A percentile compares a stretch with the other conserved stretches of the same genome.
Evolutionary conservation across 495 filamentous ascomycete genomes (phyloP).

Genomic region (Penicillium daleae): DNA sequence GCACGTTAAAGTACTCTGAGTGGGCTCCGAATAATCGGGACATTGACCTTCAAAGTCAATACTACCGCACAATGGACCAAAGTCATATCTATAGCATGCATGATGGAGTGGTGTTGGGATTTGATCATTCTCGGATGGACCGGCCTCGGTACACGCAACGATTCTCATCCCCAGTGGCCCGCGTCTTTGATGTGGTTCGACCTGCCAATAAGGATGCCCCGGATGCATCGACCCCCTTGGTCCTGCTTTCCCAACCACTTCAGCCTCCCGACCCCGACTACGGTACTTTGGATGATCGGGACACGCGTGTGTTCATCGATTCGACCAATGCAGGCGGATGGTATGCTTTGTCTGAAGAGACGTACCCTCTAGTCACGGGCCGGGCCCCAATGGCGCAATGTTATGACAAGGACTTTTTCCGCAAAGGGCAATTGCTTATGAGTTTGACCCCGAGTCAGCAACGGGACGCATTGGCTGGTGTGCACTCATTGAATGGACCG

Average conservation of each 20-base stretch:
- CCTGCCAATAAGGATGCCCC: slow-evolving; percentile 60
- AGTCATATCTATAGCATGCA: slow-evolving; percentile 87
- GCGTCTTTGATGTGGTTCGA: slow-evolving; percentile 88
- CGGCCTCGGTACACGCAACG: slow-evolving; percentile 65
- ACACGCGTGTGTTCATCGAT: slow-evolving; percentile 80
- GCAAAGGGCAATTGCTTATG: slow-evolving; percentile 44
- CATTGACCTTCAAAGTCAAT: slow-evolving; percentile 82
- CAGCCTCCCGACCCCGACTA: slow-evolving; percentile 65
- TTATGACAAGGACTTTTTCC: slow-evolving; percentile 62
- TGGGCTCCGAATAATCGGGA: slow-evolving; percentile 95
- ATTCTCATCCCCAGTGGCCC: slow-evolving; percentile 80
- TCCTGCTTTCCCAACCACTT: slow-evolving; percentile 84
- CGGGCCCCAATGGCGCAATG: slow-evolving; percentile 67
- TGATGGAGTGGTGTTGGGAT: slow-evolving; percentile 83
- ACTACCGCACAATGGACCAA: slow-evolving; percentile 76
- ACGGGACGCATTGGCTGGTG: slow-evolving; percentile 55
- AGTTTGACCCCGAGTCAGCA: slow-evolving; percentile 48
- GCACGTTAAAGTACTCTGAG: slow-evolving; percentile 90
- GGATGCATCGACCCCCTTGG: slow-evolving; percentile 61
- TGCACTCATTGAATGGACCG: slow-evolving; percentile 52
- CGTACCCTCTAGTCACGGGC: slow-evolving; percentile 80
- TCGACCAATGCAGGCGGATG: slow-evolving; percentile 82
- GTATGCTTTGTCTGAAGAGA: slow-evolving; percentile 90
- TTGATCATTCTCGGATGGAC: slow-evolving; percentile 64
- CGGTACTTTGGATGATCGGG: slow-evolving; percentile 57